phyloP scores from a whole-genome alignment of 2,329 filamentous ascomycete species.

The Aspergillus tamarii region DNA sequence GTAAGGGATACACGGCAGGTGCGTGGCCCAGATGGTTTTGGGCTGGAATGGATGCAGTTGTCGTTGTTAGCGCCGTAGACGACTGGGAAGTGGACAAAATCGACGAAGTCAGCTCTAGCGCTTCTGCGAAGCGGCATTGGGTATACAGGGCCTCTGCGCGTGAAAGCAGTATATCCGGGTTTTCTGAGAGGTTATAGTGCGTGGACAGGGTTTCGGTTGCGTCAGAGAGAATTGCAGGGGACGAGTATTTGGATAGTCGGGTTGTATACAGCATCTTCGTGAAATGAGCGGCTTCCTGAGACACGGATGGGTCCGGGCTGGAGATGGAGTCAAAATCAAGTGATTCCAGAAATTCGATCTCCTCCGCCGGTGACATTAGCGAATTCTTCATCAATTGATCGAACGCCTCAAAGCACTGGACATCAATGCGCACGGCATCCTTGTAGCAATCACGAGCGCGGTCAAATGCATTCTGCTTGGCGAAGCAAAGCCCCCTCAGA shows the following conservation, averaged over 20 bases:
- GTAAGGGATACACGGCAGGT: conserved; percentile 75
- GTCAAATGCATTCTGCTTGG: conserved; percentile 96
- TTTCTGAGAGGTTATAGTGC: conserved; percentile 84
- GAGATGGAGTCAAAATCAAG: conserved; percentile 86
- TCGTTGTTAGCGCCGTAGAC: conserved; percentile 62
- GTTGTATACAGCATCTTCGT: conserved; percentile 97
- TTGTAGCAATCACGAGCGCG: conserved; percentile 98
- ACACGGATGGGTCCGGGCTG: conserved; percentile 66
- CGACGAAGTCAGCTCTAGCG: conserved; percentile 78
- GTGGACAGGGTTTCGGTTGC: conserved; percentile 90
- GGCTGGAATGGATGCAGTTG: conserved; percentile 30
- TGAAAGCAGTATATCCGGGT: conserved; percentile 87
- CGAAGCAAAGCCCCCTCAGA: conserved; percentile 87
- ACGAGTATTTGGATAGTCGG: conserved; percentile 90
- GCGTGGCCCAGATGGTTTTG: conserved; percentile 48
- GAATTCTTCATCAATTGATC: conserved; percentile 97
- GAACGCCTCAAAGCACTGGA: conserved; percentile 97
- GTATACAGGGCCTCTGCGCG: conserved; percentile 91
- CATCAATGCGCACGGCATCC: conserved; percentile 92
- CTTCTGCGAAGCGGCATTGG: conserved; percentile 89
- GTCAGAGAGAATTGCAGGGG: conserved; percentile 77
- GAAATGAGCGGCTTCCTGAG: conserved; percentile 89
- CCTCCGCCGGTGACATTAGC: conserved; percentile 84
- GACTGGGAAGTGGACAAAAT: conserved; percentile 84
- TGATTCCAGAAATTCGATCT: conserved; percentile 85